phyloP scores from a whole-genome alignment of 208 protist genomes.

The Trypanosoma cruzi region DNA sequence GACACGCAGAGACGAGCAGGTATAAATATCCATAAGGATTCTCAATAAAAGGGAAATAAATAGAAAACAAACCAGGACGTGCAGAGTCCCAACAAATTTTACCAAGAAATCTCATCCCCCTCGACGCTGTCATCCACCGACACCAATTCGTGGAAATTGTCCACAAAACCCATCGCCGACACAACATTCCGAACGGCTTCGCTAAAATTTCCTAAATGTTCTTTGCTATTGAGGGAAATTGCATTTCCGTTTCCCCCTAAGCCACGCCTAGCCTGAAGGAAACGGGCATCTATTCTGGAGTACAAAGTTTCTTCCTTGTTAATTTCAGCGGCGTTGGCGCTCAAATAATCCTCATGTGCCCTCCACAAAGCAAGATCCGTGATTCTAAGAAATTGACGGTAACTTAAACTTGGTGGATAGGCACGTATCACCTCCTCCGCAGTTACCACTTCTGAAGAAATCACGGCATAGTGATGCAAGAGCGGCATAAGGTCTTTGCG shows the following conservation, averaged over 20 bases:
- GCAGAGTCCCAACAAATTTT: background rate
- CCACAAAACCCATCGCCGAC: slow-evolving; percentile 51
- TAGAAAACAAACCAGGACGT: slow-evolving; percentile 1
- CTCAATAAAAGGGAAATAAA: slow-evolving; percentile 11
- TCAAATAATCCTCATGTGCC: slow-evolving; percentile 19
- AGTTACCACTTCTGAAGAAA: slow-evolving; percentile 12
- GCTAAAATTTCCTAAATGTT: slow-evolving; percentile 25
- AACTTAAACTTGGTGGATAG: slow-evolving; percentile 64
- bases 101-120: slow-evolving; percentile 30
- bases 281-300: slow-evolving; percentile 16
- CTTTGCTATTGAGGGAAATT: background rate
- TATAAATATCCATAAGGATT: too few relatives aligned
- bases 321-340: background rate
- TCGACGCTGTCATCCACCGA: slow-evolving; percentile 19
- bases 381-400: slow-evolving; percentile 63
- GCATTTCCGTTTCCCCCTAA: background rate
- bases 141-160: slow-evolving; percentile 39
- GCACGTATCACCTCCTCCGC: slow-evolving; percentile 24
- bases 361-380: slow-evolving; percentile 71
- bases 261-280: slow-evolving; percentile 15
- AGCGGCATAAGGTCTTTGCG: slow-evolving; percentile 32
- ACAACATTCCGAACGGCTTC: slow-evolving; percentile 43
- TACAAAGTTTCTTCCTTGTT: background rate
- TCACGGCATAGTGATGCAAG: slow-evolving; percentile 42
- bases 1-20: too few relatives aligned